Conservation (phyloP, 345 rosid genomes). For the Citrus australasica region DNA sequence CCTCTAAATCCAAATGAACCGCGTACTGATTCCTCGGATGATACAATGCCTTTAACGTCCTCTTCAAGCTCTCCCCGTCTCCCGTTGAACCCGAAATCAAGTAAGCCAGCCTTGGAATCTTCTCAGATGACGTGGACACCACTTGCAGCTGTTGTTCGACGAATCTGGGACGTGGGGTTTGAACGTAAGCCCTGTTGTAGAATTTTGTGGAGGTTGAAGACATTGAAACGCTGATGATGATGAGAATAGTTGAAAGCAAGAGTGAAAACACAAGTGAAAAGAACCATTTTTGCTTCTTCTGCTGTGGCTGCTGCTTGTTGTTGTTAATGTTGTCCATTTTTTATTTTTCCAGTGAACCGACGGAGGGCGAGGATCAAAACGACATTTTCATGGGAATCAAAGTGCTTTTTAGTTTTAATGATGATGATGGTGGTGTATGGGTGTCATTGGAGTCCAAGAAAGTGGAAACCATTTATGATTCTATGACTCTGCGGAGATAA, state of each 20-base stretch:
- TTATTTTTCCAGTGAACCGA: slow-evolving; percentile 2
- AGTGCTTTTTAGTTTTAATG: not conserved
- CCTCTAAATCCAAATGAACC: slow-evolving; percentile 81
- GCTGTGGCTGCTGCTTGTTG: slow-evolving; percentile 18
- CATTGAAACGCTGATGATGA: slow-evolving; percentile 25
- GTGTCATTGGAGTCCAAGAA: not conserved
- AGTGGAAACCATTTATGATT: not conserved
- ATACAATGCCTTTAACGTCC: slow-evolving; percentile 72
- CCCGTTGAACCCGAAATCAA: slow-evolving; percentile 79
- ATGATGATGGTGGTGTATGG: not conserved
- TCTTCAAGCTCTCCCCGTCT: slow-evolving; percentile 66
- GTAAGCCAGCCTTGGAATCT: slow-evolving; percentile 63
- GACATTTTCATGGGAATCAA: not conserved
- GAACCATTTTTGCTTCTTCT: slow-evolving; percentile 53
- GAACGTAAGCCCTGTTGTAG: slow-evolving; percentile 12
- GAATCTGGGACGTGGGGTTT: slow-evolving; percentile 28
- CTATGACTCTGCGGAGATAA: not conserved
- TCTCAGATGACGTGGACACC: slow-evolving; percentile 18
- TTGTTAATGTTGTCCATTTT: slow-evolving; percentile 2
- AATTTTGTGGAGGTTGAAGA: slow-evolving; percentile 27
- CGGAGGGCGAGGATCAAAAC: not conserved
- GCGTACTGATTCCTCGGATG: slow-evolving; percentile 88
- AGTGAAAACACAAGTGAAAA: slow-evolving; percentile 35
- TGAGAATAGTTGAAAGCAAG: slow-evolving; percentile 39
- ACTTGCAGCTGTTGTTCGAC: slow-evolving; percentile 46